A percentile compares a stretch with the other conserved stretches of the same genome.
Conservation (phyloP, 2,329 filamentous ascomycete species). For the Hypoxylon sp. region DNA sequence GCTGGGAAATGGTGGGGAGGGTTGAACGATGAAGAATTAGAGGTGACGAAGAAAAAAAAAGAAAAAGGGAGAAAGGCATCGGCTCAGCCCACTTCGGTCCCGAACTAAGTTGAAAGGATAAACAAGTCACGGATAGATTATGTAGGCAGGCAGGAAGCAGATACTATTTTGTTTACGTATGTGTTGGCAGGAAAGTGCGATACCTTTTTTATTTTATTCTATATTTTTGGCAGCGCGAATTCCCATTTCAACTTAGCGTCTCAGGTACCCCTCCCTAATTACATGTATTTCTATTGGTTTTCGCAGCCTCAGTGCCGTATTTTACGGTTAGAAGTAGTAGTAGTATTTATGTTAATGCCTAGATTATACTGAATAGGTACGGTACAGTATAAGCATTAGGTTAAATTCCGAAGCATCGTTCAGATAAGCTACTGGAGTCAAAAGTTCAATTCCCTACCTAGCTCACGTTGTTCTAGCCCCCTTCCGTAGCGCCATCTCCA, state of each 20-base stretch:
- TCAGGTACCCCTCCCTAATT: too few relatives aligned
- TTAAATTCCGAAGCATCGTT: conserved; percentile 17
- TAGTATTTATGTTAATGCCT: too few relatives aligned
- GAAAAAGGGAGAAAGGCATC: conserved; percentile 6
- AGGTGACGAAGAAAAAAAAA: conserved; percentile 8
- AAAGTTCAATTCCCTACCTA: conserved; percentile 15
- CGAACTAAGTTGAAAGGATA: conserved; percentile 6
- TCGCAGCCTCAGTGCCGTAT: too few relatives aligned
- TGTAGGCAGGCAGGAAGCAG: background rate
- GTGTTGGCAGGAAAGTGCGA: background rate
- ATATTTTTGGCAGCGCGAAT: background rate
- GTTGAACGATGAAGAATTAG: conserved; percentile 11
- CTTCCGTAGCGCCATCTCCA: too few relatives aligned
- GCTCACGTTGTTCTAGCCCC: too few relatives aligned
- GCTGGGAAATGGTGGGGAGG: conserved; percentile 5
- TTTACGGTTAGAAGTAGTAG: too few relatives aligned
- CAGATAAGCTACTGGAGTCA: conserved; percentile 35
- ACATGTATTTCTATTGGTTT: too few relatives aligned
- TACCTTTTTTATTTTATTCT: background rate
- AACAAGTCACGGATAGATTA: background rate
- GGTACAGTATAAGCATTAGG: conserved; percentile 1
- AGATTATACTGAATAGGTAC: too few relatives aligned
- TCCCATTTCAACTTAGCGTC: conserved; percentile 1
- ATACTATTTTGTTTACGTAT: background rate
- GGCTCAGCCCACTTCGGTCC: conserved; percentile 13